Base-by-base conservation (phyloP, 768 basidiomycete genomes). In the Rhizopogon vulgaris region DNA sequence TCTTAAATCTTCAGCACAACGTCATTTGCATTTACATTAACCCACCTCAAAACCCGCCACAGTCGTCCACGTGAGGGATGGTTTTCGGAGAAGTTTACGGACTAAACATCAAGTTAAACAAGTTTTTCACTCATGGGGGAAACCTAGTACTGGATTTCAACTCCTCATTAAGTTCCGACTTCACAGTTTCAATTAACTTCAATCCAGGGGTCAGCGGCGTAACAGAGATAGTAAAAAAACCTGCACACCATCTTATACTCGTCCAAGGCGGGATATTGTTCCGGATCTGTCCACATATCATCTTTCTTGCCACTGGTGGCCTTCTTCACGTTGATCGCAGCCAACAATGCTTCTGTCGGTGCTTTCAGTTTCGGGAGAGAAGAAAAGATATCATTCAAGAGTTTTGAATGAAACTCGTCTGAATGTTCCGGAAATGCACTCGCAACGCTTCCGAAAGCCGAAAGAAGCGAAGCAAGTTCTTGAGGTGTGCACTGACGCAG, bases 381-480 rank as follows among this genome's bases (percentile, higher is more conserved):
- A 45, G 68, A 71, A 4, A 94, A 69, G 30, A 94, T 84, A 3
- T 82, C 74, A 54, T 87, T 90, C 41, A 96, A 70, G 30, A 94
- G 57, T 2, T 60, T 56, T 2, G 90, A 88, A 36, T 75, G 74
- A 60, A 93, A 85, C 17, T 69, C 70, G n/a, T 62, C 60, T 1
- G 73, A 67, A 9, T 79, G 68, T 14, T 63, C 64, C 8, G 77
- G 73, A 56, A 91, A 93, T 2, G 85, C 78, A 24, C 67, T 68
- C 0, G 80, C 85, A 41, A 96, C 74, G 48, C 81, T 84, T 37
- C 78, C 71, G 57, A 97, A 87, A 3, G 90, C 88, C 6, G 80
- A 75, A 5, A 98, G 76, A 14, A 97, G 72, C 5, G 80, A 65
- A 0, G 83, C 78, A 11, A 97, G 76, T 63, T 99, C 95, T 62